Evolutionary conservation across 495 filamentous ascomycete genomes (phyloP), one percentile per base, ranked within the genome.

Genomic region (Penicillium steckii): DNA sequence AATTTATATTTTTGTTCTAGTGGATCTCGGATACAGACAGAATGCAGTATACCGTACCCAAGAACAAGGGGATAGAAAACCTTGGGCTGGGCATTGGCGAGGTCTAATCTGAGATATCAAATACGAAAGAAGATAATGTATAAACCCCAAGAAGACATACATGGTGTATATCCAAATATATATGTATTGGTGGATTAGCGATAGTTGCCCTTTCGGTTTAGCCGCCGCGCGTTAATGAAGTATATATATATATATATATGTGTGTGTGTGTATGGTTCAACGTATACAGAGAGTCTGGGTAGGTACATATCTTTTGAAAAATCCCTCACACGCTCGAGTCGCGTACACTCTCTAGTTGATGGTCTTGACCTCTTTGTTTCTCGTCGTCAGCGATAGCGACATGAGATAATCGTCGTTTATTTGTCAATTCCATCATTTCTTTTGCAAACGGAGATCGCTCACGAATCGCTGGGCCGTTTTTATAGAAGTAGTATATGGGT

Each of bases 401-500:
- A n/a, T n/a, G n/a, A n/a, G n/a, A n/a, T n/a, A n/a, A n/a, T n/a
- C n/a, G n/a, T n/a, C n/a, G n/a, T n/a, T n/a, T n/a, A n/a, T n/a
- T n/a, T n/a, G n/a, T n/a, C n/a, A n/a, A n/a, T n/a, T n/a, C n/a
- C n/a, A n/a, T n/a, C n/a, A n/a, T n/a, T n/a, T n/a, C n/a, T n/a
- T n/a, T n/a, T n/a, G n/a, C n/a, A n/a, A n/a, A n/a, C n/a, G n/a
- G n/a, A n/a, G n/a, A n/a, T n/a, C n/a, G n/a, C n/a, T 30, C 32
- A 17, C 76, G 57, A 23, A 79, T 74, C 17, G 57, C 46, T n/a
- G 76, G 71, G 0, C 76, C 76, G 40, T 77, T 75, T 61, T 65
- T 70, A 51, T 78, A 80, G 46, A 79, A 75, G 9, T 76, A 62
- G 51, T 74, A 80, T 44, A 79, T 74, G 3, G 76, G 74, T 17